Evolutionary conservation across 306 rosid genomes (phyloP).

Genomic region (Cercis canadensis): DNA sequence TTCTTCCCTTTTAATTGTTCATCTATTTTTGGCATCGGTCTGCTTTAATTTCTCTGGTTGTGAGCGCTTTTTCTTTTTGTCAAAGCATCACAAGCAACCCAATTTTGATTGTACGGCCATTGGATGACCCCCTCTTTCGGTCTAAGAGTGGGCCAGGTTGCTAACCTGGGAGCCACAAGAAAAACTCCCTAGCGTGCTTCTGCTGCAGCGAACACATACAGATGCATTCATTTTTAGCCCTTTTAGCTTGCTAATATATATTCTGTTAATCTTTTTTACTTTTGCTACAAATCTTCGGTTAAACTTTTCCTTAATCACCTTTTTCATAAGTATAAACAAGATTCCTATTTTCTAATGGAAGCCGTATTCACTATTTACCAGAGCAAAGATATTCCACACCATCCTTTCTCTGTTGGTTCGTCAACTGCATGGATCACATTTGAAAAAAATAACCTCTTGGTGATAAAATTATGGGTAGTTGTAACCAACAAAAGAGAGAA

Average conservation of each 20-base stretch:
- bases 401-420: not conserved
- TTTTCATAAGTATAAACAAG: slow-evolving; percentile 32
- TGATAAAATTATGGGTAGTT: slow-evolving; percentile 19
- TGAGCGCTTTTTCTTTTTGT: slow-evolving; percentile 37
- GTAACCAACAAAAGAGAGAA: not conserved
- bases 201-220: slow-evolving; percentile 7
- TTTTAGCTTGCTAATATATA: slow-evolving; percentile 18
- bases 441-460: slow-evolving; percentile 32
- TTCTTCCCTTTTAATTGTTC: not conserved
- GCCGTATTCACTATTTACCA: not conserved
- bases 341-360: slow-evolving; percentile 3
- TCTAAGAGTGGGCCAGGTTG: slow-evolving; percentile 38
- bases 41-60: slow-evolving; percentile 3
- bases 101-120: slow-evolving; percentile 48
- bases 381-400: too few species aligned
- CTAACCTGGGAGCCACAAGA: slow-evolving; percentile 37
- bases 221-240: slow-evolving; percentile 8
- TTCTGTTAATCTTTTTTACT: slow-evolving; percentile 12
- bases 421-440: not conserved
- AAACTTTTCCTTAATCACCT: slow-evolving; percentile 27
- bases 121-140: slow-evolving; percentile 19
- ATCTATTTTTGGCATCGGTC: not conserved
- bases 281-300: too few species aligned
- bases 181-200: not conserved
- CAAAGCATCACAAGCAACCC: slow-evolving; percentile 43